Evolutionary conservation across 441 rosid species (phyloP), one percentile per base, ranked within the genome.

Genomic region (Gossypium lobatum): DNA sequence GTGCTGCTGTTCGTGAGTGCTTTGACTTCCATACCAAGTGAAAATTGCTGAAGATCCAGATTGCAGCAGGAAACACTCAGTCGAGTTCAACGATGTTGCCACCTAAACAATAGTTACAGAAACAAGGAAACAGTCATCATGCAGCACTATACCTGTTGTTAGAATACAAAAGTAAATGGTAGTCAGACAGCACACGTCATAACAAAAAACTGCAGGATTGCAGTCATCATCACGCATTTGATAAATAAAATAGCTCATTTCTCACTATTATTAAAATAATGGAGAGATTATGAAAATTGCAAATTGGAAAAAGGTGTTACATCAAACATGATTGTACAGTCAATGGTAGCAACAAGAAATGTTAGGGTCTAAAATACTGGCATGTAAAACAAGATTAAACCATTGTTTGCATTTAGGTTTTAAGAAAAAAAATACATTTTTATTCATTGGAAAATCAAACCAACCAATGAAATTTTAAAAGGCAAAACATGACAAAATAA

Each of bases 11-110:
- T 94, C 98, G 75, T 78, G 86, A 17, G 95, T 76, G 86, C 98
- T 89, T 84, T 94, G 96, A 81, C 82, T 91, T 77, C 98, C 98
- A 77, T 94, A 93, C 99, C 99, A 96, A 23, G 80, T 85, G 82
- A 96, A 92, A 83, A 90, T 28, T 20, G 61, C 10, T 25, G 94
- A 87, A 67, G 94, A 87, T 52, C 98, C 98, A 83, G 99, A 89
- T 90, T 96, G 99, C 85, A 96, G 93, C 80, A 96, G 90, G 79
- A 92, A 93, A 76, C 97, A 96, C 77, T 92, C 97, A 2, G 73
- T 71, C 60, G 98, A 88, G 82, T 92, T 93, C 85, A 92, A 83
- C 54, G 95, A 93, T 45, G 97, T 80, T 74, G 96, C 97, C 83
- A 86, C 95, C 99, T 93, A 77, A 79, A 81, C 45, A 64, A 83